These are phyloP conservation scores for Flammula alnicola DNA, from an alignment of 1,284 basidiomycete species.

Conservation along the genomic window DNA sequence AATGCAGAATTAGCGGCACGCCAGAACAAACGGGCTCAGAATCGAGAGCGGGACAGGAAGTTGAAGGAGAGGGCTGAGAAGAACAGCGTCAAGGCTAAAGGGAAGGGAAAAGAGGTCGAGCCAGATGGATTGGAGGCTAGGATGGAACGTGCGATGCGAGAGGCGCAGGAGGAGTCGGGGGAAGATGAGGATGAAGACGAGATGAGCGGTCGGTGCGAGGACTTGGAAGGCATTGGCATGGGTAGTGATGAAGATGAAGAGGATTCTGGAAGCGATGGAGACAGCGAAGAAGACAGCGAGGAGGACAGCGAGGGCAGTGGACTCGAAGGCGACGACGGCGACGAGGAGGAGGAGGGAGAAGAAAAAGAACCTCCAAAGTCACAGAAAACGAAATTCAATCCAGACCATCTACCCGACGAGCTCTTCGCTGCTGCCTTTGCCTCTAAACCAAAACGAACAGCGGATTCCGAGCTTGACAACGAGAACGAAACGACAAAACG, in stretches of 20 bases:
- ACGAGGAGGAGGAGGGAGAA: slow-evolving; percentile 25
- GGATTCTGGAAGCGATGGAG: slow-evolving; percentile 27
- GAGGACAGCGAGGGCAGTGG: slow-evolving; percentile 34
- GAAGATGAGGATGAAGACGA: slow-evolving; percentile 23
- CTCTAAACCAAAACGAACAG: slow-evolving; percentile 25
- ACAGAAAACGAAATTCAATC: slow-evolving; percentile 24
- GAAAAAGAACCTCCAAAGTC: slow-evolving; percentile 18
- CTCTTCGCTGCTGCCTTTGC: slow-evolving; percentile 53
- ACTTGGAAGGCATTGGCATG: slow-evolving; percentile 5
- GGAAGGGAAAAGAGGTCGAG: slow-evolving; percentile 20
- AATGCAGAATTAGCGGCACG: slow-evolving; percentile 41
- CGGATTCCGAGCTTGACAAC: slow-evolving; percentile 2
- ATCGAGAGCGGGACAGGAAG: slow-evolving; percentile 47
- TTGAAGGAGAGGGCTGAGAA: slow-evolving; percentile 50
- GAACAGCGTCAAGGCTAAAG: slow-evolving; percentile 26
- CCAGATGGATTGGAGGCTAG: slow-evolving; percentile 28
- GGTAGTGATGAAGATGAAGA: slow-evolving; percentile 9
- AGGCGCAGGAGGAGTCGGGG: slow-evolving; percentile 37
- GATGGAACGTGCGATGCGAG: slow-evolving; percentile 44
- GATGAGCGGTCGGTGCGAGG: slow-evolving; percentile 12
- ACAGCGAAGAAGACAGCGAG: slow-evolving; percentile 33
- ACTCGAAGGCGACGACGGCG: slow-evolving; percentile 30
- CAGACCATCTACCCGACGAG: slow-evolving; percentile 52
- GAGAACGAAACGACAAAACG: not conserved
- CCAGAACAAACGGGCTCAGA: slow-evolving; percentile 41